phyloP scores from a whole-genome alignment of 1,139 yeast species.

The Meyerozyma smithsonii region DNA sequence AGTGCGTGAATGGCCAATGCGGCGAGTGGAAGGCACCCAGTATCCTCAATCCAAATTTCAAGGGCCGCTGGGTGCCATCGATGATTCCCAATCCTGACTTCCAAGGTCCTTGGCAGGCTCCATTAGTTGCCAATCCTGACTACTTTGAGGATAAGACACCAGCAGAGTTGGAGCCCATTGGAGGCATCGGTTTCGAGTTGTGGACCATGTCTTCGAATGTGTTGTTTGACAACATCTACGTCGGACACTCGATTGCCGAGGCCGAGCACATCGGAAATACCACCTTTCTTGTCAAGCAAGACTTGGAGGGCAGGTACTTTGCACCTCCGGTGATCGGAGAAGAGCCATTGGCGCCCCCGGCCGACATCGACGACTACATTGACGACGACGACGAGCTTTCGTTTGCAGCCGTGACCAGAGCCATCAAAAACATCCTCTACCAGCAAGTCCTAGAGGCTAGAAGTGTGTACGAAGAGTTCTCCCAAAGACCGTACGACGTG shows the following conservation, averaged over 20 bases:
- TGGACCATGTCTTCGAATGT: constrained; percentile 82
- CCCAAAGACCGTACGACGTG: constrained; percentile 38
- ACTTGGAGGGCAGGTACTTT: constrained; percentile 45
- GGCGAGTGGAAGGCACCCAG: constrained; percentile 61
- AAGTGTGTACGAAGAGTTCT: constrained; percentile 33
- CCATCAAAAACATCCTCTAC: constrained; percentile 16
- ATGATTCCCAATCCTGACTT: constrained; percentile 66
- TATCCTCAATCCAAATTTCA: constrained; percentile 62
- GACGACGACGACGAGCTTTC: constrained; percentile 20
- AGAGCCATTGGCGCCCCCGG: constrained; percentile 39
- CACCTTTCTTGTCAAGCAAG: constrained; percentile 62
- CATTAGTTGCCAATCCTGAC: constrained; percentile 61
- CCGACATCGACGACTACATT: constrained; percentile 32
- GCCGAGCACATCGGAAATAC: constrained; percentile 80
- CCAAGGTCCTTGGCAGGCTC: constrained; percentile 77
- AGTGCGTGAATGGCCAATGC: constrained; percentile 55
- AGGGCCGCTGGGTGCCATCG: constrained; percentile 77
- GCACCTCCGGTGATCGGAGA: constrained; percentile 35
- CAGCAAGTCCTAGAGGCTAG: constrained; percentile 23
- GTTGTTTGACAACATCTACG: constrained; percentile 75
- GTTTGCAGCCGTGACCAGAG: constrained; percentile 17
- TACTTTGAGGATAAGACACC: constrained; percentile 59
- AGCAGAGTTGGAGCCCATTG: constrained; percentile 61
- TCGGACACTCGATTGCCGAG: constrained; percentile 77
- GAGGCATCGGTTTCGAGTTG: constrained; percentile 82